A percentile compares a stretch with the other conserved stretches of the same genome.
These are phyloP conservation scores for Teratosphaeria pseudoeucalypti DNA, from an alignment of 2,329 filamentous ascomycete species.

Conservation along the genomic window DNA sequence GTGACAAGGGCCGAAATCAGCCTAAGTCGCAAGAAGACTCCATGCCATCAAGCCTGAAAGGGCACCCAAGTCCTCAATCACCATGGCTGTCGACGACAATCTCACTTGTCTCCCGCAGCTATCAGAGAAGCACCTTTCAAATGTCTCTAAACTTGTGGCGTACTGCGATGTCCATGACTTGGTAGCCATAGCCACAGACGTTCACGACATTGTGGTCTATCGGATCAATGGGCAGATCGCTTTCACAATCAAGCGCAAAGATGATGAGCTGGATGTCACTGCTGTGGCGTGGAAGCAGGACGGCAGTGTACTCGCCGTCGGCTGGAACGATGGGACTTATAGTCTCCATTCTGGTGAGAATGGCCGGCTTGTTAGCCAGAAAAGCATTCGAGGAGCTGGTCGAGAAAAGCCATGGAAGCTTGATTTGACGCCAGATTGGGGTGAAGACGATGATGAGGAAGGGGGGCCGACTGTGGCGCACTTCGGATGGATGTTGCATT, in stretches of 20 bases:
- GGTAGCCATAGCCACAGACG: constrained; percentile 53
- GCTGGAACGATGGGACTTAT: constrained; percentile 65
- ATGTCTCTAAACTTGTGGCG: constrained; percentile 50
- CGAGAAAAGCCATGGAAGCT: constrained; percentile 11
- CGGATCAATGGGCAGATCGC: constrained; percentile 65
- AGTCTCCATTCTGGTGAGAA: constrained; percentile 29
- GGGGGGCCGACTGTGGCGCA: constrained; percentile 2
- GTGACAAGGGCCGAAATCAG: too few species aligned
- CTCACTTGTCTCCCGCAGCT: constrained; percentile 7
- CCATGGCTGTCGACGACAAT: neutral
- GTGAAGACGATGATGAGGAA: constrained; percentile 5
- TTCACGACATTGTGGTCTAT: constrained; percentile 62
- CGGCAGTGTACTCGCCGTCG: constrained; percentile 54
- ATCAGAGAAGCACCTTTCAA: constrained; percentile 49
- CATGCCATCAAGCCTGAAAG: too few species aligned
- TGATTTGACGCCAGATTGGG: constrained; percentile 9
- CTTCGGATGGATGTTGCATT: constrained; percentile 18
- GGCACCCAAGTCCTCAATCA: neutral
- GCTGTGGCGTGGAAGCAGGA: constrained; percentile 38
- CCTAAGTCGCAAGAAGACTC: too few species aligned
- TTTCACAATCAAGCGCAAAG: constrained; percentile 41
- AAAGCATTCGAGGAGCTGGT: constrained; percentile 1
- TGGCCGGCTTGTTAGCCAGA: constrained; percentile 10
- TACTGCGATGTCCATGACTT: constrained; percentile 83
- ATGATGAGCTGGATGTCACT: constrained; percentile 22